Evolutionary conservation across 2,329 filamentous ascomycete genomes (phyloP).

Genomic region (Endothia cerciana): DNA sequence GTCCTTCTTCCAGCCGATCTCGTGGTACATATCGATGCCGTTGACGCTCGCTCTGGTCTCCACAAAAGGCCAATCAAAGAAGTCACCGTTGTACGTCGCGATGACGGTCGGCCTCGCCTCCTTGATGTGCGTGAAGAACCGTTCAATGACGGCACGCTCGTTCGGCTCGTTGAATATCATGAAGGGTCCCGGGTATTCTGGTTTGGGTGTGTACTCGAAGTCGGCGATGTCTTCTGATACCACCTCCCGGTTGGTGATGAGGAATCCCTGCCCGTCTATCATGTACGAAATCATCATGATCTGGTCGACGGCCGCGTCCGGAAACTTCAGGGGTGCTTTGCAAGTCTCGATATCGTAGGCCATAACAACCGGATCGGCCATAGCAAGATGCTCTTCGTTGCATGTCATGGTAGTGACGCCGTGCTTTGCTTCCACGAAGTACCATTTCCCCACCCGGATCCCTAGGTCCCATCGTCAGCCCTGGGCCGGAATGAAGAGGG

Average conservation of each 20-base stretch:
- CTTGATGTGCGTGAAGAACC: constrained; percentile 96
- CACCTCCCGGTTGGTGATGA: constrained; percentile 97
- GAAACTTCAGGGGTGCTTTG: constrained; percentile 94
- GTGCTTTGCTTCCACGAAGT: constrained; percentile 91
- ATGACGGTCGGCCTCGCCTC: constrained; percentile 94
- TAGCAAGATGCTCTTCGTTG: constrained; percentile 84
- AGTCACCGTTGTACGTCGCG: constrained; percentile 99
- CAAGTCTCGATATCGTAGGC: constrained; percentile 99
- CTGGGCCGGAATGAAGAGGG: not conserved
- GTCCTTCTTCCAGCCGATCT: constrained; percentile 96
- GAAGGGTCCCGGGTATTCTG: constrained; percentile 93
- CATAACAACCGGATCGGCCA: constrained; percentile 96
- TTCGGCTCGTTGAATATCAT: constrained; percentile 98
- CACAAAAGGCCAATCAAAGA: constrained; percentile 99
- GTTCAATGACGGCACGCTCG: constrained; percentile 83
- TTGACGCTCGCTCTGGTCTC: constrained; percentile 90
- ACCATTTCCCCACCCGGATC: constrained; percentile 96
- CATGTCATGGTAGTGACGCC: constrained; percentile 81
- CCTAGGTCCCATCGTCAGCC: constrained; percentile 56
- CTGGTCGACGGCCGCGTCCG: constrained; percentile 90
- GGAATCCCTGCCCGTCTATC: constrained; percentile 97
- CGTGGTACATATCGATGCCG: constrained; percentile 98
- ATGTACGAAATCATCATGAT: constrained; percentile 99
- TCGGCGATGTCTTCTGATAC: constrained; percentile 97
- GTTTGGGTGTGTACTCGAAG: constrained; percentile 97